phyloP scores from a whole-genome alignment of 495 filamentous ascomycete genomes.

The Pseudotulostoma volvatum region DNA sequence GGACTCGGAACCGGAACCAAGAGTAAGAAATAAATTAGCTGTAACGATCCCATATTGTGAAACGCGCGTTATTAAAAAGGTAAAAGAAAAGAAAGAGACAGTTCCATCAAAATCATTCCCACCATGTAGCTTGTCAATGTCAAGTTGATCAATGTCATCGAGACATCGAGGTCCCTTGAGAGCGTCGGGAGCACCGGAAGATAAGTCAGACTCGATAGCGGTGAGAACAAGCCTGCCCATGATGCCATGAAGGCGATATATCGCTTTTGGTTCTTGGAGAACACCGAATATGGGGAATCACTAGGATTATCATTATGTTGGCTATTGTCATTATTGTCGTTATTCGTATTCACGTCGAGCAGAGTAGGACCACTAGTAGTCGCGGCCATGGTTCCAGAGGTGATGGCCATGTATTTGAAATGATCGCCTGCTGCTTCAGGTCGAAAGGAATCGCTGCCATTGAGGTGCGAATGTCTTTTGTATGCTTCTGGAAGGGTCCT shows the following conservation, averaged over 20 bases:
- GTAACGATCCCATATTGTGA: too few relatives aligned
- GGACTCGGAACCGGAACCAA: neutral
- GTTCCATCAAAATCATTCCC: slow-evolving; percentile 1
- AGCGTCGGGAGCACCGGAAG: slow-evolving; percentile 55
- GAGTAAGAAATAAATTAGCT: neutral
- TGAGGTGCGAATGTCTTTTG: too few relatives aligned
- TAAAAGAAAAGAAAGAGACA: neutral
- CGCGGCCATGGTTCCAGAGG: too few relatives aligned
- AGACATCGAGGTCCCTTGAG: slow-evolving; percentile 40
- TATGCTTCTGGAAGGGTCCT: too few relatives aligned
- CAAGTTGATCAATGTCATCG: slow-evolving; percentile 47
- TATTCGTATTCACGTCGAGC: too few relatives aligned
- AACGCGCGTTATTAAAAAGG: neutral
- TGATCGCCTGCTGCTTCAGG: too few relatives aligned
- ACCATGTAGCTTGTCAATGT: slow-evolving; percentile 52
- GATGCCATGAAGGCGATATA: slow-evolving; percentile 38
- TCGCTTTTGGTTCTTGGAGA: neutral
- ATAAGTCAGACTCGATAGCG: slow-evolving; percentile 58
- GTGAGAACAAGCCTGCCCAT: slow-evolving; percentile 49
- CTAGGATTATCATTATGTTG: too few relatives aligned
- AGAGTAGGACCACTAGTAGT: too few relatives aligned
- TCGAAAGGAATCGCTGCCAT: too few relatives aligned
- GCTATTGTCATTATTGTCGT: too few relatives aligned
- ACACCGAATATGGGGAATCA: slow-evolving; percentile 1
- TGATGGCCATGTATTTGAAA: too few relatives aligned